A percentile compares a stretch with the other conserved stretches of the same genome.
These are phyloP conservation scores for Paracamarosporium sp. DNA, from an alignment of 2,329 filamentous ascomycete genomes.

Conservation along the genomic window DNA sequence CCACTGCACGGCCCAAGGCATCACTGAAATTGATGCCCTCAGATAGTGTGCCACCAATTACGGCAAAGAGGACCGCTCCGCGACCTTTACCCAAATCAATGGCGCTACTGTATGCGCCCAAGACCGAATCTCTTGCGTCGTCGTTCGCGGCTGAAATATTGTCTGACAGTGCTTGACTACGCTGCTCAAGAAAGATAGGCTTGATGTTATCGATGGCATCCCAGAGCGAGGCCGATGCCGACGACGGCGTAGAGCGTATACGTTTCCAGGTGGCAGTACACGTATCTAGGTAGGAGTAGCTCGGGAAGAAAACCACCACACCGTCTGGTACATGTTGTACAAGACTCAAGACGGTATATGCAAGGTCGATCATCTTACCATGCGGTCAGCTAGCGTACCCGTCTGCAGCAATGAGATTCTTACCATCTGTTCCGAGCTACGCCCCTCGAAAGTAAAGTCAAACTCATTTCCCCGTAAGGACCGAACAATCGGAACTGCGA, in stretches of 20 bases:
- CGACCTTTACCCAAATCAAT: constrained; percentile 59
- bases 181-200: constrained; percentile 50
- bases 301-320: constrained; percentile 93
- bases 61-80: constrained; percentile 84
- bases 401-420: constrained; percentile 9
- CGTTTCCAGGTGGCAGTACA: constrained; percentile 60
- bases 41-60: constrained; percentile 92
- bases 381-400: constrained; percentile 4
- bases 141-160: constrained; percentile 60
- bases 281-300: constrained; percentile 85
- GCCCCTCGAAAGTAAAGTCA: constrained; percentile 86
- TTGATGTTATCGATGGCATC: constrained; percentile 66
- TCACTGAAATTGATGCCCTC: constrained; percentile 99
- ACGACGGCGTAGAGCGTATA: constrained; percentile 8
- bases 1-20: constrained; percentile 82
- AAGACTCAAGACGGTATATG: constrained; percentile 73
- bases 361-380: constrained; percentile 71
- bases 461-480: constrained; percentile 63
- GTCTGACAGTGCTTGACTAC: constrained; percentile 57
- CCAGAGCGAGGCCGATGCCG: constrained; percentile 51
- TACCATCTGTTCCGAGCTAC: constrained; percentile 71
- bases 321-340: constrained; percentile 82
- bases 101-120: constrained; percentile 74
- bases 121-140: constrained; percentile 68
- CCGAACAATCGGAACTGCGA: constrained; percentile 73